Conservation (phyloP, 148 eudicot genomes). For the Camellia lanceoleosa region DNA sequence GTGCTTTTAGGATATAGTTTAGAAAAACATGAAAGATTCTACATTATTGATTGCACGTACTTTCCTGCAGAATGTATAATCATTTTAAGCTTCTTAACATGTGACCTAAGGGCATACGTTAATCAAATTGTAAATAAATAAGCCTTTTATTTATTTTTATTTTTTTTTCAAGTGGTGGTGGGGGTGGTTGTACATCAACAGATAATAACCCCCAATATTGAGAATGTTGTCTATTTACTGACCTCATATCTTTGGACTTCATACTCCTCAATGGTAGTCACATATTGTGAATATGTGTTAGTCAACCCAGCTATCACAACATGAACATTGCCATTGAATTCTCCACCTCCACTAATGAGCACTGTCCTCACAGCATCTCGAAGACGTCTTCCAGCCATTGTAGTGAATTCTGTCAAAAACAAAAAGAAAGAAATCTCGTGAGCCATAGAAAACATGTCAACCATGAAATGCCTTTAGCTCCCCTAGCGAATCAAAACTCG, state of each 20-base stretch:
- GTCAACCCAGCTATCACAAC: conserved; percentile 94
- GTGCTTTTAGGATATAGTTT: too few relatives aligned
- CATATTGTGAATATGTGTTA: conserved; percentile 90
- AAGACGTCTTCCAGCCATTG: conserved; percentile 98
- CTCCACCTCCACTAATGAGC: conserved; percentile 45
- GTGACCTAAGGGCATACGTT: too few relatives aligned
- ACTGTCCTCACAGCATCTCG: conserved; percentile 80
- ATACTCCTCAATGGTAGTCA: conserved; percentile 90
- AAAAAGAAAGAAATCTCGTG: not conserved
- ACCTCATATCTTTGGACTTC: conserved; percentile 97
- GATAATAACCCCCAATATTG: not conserved
- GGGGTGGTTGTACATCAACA: not conserved
- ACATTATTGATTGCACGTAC: too few relatives aligned
- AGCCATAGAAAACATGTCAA: not conserved
- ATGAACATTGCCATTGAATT: conserved; percentile 52
- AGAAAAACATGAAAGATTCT: too few relatives aligned
- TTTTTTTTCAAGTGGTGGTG: not conserved
- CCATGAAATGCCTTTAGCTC: not conserved
- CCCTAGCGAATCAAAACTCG: not conserved
- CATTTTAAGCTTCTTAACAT: too few relatives aligned
- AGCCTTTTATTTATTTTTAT: not conserved
- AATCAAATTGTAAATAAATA: not conserved
- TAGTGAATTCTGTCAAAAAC: conserved; percentile 65
- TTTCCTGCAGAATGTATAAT: too few relatives aligned
- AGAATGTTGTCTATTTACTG: conserved; percentile 21